These are phyloP conservation scores for Limnanthes douglasii DNA, from an alignment of 345 rosid species.

Conservation along the genomic window DNA sequence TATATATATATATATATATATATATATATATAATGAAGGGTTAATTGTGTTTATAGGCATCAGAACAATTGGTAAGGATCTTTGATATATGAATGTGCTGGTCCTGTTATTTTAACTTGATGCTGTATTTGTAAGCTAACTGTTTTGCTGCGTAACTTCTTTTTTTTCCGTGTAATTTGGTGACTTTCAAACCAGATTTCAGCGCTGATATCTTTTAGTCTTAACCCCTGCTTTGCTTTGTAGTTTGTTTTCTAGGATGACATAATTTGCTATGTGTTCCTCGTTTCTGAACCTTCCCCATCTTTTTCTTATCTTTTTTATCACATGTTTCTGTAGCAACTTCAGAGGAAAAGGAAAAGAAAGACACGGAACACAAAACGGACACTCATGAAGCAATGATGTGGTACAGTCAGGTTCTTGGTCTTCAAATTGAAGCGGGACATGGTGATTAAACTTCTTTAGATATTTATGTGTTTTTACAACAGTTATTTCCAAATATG, in stretches of 20 bases:
- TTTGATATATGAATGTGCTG: no score
- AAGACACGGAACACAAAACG: slow-evolving; percentile 22
- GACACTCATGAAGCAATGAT: slow-evolving; percentile 49
- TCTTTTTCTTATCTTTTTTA: slow-evolving; percentile 1
- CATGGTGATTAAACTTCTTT: slow-evolving; percentile 31
- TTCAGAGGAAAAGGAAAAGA: slow-evolving; percentile 26
- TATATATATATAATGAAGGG: no score
- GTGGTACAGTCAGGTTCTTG: slow-evolving; percentile 76
- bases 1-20: no score
- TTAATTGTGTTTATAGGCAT: no score
- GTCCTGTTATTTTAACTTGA: no score
- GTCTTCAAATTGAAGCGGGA: slow-evolving; percentile 76
- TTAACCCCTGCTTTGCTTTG: neutral
- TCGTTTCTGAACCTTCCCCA: slow-evolving; percentile 2
- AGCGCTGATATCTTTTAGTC: neutral
- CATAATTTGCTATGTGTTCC: slow-evolving; percentile 4
- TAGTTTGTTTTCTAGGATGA: neutral
- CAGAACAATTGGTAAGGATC: no score
- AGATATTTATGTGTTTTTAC: no score
- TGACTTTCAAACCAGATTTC: no score
- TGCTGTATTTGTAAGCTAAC: no score
- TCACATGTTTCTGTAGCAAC: slow-evolving; percentile 19
- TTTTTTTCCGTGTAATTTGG: no score
- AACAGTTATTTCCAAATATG: slow-evolving; percentile 1
- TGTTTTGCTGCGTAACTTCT: no score